These are phyloP conservation scores for Fusarium foetens DNA, from an alignment of 2,329 filamentous ascomycete genomes.

Conservation along the genomic window DNA sequence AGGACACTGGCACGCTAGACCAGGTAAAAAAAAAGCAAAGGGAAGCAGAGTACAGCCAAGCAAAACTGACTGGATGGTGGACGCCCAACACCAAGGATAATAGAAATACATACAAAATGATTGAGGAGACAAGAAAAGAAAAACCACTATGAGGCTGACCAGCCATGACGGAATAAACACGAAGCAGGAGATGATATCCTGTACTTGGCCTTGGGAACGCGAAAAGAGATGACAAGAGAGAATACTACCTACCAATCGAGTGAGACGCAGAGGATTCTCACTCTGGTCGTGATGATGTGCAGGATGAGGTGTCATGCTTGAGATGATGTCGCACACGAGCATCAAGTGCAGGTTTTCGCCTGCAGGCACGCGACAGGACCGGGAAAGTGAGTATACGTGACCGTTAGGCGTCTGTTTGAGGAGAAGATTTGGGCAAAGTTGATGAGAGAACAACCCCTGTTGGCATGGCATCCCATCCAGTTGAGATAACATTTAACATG, in stretches of 20 bases:
- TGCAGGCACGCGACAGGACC: constrained; percentile 33
- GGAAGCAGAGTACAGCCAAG: constrained; percentile 30
- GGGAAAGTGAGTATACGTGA: background rate
- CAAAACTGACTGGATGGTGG: constrained; percentile 8
- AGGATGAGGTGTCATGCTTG: constrained; percentile 38
- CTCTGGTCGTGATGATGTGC: constrained; percentile 36
- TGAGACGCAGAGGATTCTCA: constrained; percentile 6
- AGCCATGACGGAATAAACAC: constrained; percentile 16
- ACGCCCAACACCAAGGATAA: constrained; percentile 13
- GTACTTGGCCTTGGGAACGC: background rate
- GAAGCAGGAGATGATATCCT: constrained; percentile 7
- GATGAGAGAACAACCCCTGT: constrained; percentile 25
- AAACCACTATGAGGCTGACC: constrained; percentile 42
- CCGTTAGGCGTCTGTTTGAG: constrained; percentile 9
- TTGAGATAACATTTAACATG: constrained; percentile 25
- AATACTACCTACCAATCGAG: constrained; percentile 12
- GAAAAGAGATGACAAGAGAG: constrained; percentile 33
- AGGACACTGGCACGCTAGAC: constrained; percentile 24
- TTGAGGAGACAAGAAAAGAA: constrained; percentile 33
- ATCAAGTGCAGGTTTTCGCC: constrained; percentile 17
- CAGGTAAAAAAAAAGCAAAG: constrained; percentile 13
- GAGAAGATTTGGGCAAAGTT: constrained; percentile 2
- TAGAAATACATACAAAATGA: background rate
- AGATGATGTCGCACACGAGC: constrained; percentile 36
- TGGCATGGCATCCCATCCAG: background rate